Evolutionary conservation across 2,329 filamentous ascomycete genomes (phyloP).

Genomic region (Epichloe bromicola): DNA sequence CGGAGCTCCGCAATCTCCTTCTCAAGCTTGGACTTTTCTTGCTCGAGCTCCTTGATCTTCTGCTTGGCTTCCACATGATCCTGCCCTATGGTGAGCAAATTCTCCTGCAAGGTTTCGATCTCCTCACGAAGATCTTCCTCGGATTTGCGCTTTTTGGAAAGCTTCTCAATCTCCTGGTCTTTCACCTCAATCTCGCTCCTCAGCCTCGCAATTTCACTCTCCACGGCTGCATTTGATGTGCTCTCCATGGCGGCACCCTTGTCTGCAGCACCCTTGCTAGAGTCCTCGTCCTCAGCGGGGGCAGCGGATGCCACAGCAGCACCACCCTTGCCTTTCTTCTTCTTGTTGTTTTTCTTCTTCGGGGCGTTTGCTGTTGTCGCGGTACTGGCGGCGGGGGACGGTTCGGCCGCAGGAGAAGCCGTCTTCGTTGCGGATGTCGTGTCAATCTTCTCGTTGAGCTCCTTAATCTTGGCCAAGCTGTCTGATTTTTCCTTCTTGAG

Average conservation of each 20-base stretch:
- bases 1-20: conserved; percentile 53
- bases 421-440: conserved; percentile 10
- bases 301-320: conserved; percentile 27
- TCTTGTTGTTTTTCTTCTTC: conserved; percentile 69
- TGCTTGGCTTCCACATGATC: conserved; percentile 78
- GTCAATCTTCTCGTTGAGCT: conserved; percentile 32
- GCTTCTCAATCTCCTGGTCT: conserved; percentile 56
- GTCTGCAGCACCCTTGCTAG: not conserved
- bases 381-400: conserved; percentile 11
- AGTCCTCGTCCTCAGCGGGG: conserved; percentile 21
- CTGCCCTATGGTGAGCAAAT: conserved; percentile 64
- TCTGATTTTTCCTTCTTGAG: conserved; percentile 21
- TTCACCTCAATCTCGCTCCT: conserved; percentile 47
- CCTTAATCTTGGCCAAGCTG: conserved; percentile 21
- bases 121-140: conserved; percentile 75
- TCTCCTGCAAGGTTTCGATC: conserved; percentile 70
- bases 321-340: conserved; percentile 74
- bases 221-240: conserved; percentile 24
- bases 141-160: conserved; percentile 56
- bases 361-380: conserved; percentile 11
- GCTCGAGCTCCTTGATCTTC: conserved; percentile 55
- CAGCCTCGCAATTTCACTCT: conserved; percentile 36
- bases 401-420: conserved; percentile 11
- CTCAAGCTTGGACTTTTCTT: conserved; percentile 54
- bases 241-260: conserved; percentile 9